phyloP scores from a whole-genome alignment of 2,329 filamentous ascomycete species.

The Knufia petricola region DNA sequence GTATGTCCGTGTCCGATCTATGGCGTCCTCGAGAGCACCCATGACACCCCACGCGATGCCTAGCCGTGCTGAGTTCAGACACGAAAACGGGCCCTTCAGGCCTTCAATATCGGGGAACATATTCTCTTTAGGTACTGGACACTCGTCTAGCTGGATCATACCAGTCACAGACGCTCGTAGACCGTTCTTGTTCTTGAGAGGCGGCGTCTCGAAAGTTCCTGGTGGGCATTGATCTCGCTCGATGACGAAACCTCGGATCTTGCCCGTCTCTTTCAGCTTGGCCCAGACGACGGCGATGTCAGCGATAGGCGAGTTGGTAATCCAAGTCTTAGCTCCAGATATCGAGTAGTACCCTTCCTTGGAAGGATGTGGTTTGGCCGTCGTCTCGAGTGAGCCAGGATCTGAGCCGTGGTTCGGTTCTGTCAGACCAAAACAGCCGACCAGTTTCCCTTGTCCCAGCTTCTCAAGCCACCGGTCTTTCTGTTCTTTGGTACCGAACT shows the following conservation, averaged over 20 bases:
- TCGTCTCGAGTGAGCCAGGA: conserved; percentile 81
- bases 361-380: conserved; percentile 71
- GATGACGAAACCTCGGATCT: conserved; percentile 86
- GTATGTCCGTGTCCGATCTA: conserved; percentile 70
- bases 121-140: conserved; percentile 78
- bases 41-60: conserved; percentile 92
- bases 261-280: conserved; percentile 79
- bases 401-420: conserved; percentile 91
- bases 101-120: conserved; percentile 92
- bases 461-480: conserved; percentile 74
- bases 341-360: conserved; percentile 74
- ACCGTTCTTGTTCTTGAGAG: conserved; percentile 91
- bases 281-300: conserved; percentile 86
- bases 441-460: conserved; percentile 70
- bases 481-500: conserved; percentile 76
- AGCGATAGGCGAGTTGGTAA: conserved; percentile 85
- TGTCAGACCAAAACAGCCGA: conserved; percentile 82
- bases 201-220: conserved; percentile 81
- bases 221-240: conserved; percentile 76
- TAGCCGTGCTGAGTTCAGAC: conserved; percentile 84
- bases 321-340: conserved; percentile 85
- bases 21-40: conserved; percentile 86
- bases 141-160: conserved; percentile 92
- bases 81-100: conserved; percentile 79
- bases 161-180: conserved; percentile 88